phyloP scores from a whole-genome alignment of 805 yeast genomes.

The Yarrowia alimentaria region DNA sequence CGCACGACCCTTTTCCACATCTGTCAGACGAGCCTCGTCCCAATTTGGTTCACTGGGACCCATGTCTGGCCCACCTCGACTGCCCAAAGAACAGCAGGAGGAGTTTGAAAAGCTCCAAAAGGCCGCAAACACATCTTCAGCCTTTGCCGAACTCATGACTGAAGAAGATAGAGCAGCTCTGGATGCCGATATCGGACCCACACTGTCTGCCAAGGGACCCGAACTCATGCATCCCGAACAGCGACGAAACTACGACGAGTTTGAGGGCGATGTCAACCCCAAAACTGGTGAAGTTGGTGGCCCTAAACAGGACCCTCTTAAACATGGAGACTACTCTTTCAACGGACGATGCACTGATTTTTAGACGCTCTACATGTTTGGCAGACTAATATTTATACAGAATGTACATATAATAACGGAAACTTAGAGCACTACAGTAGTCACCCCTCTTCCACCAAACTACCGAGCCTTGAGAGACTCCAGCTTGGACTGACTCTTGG shows the following conservation, averaged over 20 bases:
- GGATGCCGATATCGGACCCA: slow-evolving; percentile 36
- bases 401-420: no score
- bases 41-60: slow-evolving; percentile 28
- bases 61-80: slow-evolving; percentile 61
- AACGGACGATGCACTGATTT: slow-evolving; percentile 97
- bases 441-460: no score
- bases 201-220: slow-evolving; percentile 35
- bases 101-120: slow-evolving; percentile 87
- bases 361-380: slow-evolving; percentile 42
- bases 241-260: slow-evolving; percentile 83
- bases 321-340: slow-evolving; percentile 89
- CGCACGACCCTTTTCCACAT: slow-evolving; percentile 6
- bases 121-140: slow-evolving; percentile 74
- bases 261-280: slow-evolving; percentile 92
- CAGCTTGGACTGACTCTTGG: not conserved
- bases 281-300: slow-evolving; percentile 94
- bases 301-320: slow-evolving; percentile 94
- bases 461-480: slow-evolving; percentile 5
- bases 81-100: slow-evolving; percentile 79
- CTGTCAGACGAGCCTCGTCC: slow-evolving; percentile 7
- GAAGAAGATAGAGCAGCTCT: slow-evolving; percentile 40
- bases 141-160: slow-evolving; percentile 36
- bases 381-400: no score
- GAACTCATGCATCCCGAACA: slow-evolving; percentile 51
- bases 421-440: no score